Percentiles rank a stretch among this genome's conserved stretches.
phyloP scores from a whole-genome alignment of 371 early-diverging fungal species.

The Mortierella sp. region DNA sequence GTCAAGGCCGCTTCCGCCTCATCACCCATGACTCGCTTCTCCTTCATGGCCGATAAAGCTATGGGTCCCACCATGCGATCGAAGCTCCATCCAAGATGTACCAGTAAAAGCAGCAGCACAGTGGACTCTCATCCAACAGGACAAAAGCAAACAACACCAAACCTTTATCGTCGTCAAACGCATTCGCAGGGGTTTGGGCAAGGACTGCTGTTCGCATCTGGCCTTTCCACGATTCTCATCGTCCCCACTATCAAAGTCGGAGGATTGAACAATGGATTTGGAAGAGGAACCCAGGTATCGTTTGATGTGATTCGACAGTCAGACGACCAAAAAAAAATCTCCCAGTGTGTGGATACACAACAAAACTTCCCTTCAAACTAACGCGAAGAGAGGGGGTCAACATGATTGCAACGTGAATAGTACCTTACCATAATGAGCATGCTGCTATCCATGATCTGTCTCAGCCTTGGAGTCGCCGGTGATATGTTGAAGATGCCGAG shows the following conservation, averaged over 20 bases:
- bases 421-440: conserved; percentile 37
- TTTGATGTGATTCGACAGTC: background rate
- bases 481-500: conserved; percentile 16
- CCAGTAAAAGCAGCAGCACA: background rate
- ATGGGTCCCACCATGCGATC: background rate
- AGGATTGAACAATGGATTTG: conserved; percentile 20
- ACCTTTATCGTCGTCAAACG: background rate
- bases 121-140: background rate
- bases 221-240: conserved; percentile 6
- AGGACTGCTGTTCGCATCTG: conserved; percentile 22
- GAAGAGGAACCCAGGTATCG: conserved; percentile 32
- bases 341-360: too few relatives aligned
- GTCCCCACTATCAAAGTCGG: conserved; percentile 6
- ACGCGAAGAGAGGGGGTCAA: background rate
- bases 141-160: background rate
- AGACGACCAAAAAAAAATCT: conserved; percentile 1
- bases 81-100: background rate
- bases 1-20: conserved; percentile 4
- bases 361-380: background rate
- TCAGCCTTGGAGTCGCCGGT: conserved; percentile 10
- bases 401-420: conserved; percentile 16
- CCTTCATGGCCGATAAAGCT: conserved; percentile 19
- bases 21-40: conserved; percentile 14
- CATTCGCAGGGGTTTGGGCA: background rate
- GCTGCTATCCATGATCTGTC: conserved; percentile 14